A percentile compares a stretch with the other conserved stretches of the same genome.
These are phyloP conservation scores for Stemphylium vesicarium DNA, from an alignment of 2,329 filamentous ascomycete genomes.

Conservation along the genomic window DNA sequence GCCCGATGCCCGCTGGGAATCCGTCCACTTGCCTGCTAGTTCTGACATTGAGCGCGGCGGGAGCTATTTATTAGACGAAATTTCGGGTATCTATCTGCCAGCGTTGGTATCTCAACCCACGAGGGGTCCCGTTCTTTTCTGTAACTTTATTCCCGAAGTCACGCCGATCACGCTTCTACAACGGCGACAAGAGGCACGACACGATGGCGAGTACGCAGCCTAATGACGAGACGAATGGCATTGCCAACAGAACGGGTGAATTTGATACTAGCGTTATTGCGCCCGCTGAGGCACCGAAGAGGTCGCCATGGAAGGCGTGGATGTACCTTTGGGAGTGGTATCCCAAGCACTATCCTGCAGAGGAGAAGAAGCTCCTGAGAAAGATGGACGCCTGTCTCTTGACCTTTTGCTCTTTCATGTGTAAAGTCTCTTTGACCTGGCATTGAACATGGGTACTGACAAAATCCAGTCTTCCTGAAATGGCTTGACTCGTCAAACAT, in stretches of 20 bases:
- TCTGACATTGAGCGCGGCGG: slow-evolving; percentile 17
- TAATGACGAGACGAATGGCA: slow-evolving; percentile 26
- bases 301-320: slow-evolving; percentile 49
- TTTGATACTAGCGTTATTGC: slow-evolving; percentile 40
- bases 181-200: neutral
- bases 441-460: neutral
- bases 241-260: slow-evolving; percentile 28
- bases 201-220: slow-evolving; percentile 28
- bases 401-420: slow-evolving; percentile 49
- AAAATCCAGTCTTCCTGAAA: slow-evolving; percentile 44
- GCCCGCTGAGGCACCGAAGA: slow-evolving; percentile 42
- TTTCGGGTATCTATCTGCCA: slow-evolving; percentile 12
- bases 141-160: slow-evolving; percentile 2
- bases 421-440: slow-evolving; percentile 23
- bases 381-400: slow-evolving; percentile 48
- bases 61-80: slow-evolving; percentile 34
- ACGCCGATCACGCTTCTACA: slow-evolving; percentile 3
- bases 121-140: slow-evolving; percentile 5
- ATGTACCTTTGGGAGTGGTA: slow-evolving; percentile 51
- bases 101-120: slow-evolving; percentile 8
- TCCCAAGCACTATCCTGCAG: slow-evolving; percentile 42
- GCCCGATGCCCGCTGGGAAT: slow-evolving; percentile 33
- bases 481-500: slow-evolving; percentile 48
- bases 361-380: slow-evolving; percentile 43
- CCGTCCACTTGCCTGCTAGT: slow-evolving; percentile 18